Evolutionary conservation across 306 rosid genomes (phyloP), one percentile per base, ranked within the genome.

Genomic region (Malus sylvestris): DNA sequence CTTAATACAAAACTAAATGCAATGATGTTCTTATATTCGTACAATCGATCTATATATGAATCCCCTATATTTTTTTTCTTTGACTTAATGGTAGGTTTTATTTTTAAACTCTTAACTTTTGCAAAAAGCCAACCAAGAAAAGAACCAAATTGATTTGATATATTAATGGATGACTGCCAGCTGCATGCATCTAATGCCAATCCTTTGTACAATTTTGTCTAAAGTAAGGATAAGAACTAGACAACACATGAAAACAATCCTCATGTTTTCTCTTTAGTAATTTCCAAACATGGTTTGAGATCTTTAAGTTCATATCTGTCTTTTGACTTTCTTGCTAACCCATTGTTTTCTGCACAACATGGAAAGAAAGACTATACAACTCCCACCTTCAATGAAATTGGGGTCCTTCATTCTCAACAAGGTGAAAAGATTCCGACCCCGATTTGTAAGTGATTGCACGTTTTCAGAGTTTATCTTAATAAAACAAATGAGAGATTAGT

Each of bases 121-220:
- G 18, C 25, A n/a, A n/a, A 78, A 80, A 71, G 76, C 55, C 18
- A 33, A 55, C 68, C 57, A 42, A 75, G 57, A 58, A 52, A 12
- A 3, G 10, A 30, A 25, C 51, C 65, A 67, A 67, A 72, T 60
- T 70, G 79, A 77, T 66, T 46, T 66, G 77, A 81, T 57, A 44
- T 55, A 52, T 57, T 76, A 73, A 82, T 86, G 83, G 81, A 80
- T 72, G 85, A 83, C 85, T 80, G 78, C 87, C 77, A 78, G n/a
- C 71, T 53, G 42, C 67, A 49, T 57, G 27, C 57, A 42, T 70
- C 46, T 62, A 72, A 76, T 27, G 75, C 61, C 74, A 53, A 60
- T 71, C 67, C 66, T 80, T 74, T 58, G 75, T 73, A 59, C 79
- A 74, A 60, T 10, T 67, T 73, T 44, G 70, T 74, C 63, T 45